Conservation (phyloP, 2,329 filamentous ascomycete genomes). For the Diaporthe sp. region DNA sequence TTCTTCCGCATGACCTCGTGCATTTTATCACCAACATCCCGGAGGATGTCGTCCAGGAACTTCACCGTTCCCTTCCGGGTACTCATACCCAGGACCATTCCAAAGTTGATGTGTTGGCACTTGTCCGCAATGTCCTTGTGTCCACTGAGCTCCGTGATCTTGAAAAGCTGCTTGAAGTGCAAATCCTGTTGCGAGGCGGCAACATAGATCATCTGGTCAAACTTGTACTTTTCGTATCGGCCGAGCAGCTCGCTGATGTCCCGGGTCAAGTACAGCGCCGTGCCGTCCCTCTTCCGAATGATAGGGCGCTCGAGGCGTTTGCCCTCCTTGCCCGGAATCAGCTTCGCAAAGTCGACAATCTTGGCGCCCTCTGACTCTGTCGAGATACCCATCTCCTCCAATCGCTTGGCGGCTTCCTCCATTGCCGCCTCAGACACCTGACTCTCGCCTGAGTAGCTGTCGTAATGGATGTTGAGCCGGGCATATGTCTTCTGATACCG, state of each 20-base stretch:
- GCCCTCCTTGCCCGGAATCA: conserved; percentile 73
- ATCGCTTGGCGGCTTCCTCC: conserved; percentile 70
- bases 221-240: conserved; percentile 72
- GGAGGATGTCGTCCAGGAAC: conserved; percentile 79
- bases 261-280: conserved; percentile 81
- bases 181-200: conserved; percentile 79
- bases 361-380: conserved; percentile 79
- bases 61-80: conserved; percentile 81
- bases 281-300: conserved; percentile 80
- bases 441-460: conserved; percentile 81
- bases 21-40: conserved; percentile 92
- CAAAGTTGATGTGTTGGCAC: conserved; percentile 82
- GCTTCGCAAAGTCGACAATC: conserved; percentile 79
- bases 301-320: conserved; percentile 79
- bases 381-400: conserved; percentile 74
- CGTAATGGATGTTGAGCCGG: conserved; percentile 78
- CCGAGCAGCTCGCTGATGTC: conserved; percentile 82
- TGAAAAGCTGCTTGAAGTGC: conserved; percentile 81
- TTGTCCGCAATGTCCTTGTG: conserved; percentile 75
- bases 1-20: conserved; percentile 97
- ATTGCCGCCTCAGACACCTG: conserved; percentile 77
- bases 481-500: conserved; percentile 78
- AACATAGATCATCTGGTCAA: conserved; percentile 86
- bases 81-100: conserved; percentile 78
- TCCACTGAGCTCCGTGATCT: conserved; percentile 80